Base-by-base conservation (phyloP, 1,284 basidiomycete genomes). In the Malassezia equina region DNA sequence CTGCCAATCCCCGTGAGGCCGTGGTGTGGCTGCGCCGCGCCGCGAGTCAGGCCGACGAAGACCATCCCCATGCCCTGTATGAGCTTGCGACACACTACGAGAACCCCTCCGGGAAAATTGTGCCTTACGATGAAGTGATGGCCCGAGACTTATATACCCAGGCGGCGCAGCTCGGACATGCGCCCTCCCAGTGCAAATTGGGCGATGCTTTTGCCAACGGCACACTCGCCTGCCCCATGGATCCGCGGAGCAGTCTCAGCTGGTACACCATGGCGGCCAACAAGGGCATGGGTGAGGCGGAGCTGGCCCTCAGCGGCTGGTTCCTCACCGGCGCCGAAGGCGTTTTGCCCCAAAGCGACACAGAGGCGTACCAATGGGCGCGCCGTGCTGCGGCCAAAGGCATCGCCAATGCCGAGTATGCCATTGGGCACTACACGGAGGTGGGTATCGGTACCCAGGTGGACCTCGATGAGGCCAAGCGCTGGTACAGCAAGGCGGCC, bases 211-310 rank as follows among this genome's bases (percentile, higher is more conserved):
- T 88, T 76, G 94, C 98, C 76, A 95, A 91, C 71, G 94, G 94
- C 23, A 78, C 80, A 8, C 77, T 98, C 46, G 84, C 84, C 7
- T 98, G 91, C 74, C 86, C 88, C 0, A 85, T 95, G 45, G 93
- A 98, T 75, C 90, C 94, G 7, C 82, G 85, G 50, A 80, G 88
- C 54, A 90, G 86, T 45, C 96, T 99, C 65, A 90, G 88, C 3
- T 99, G 94, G 93, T 96, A 96, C 75, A 96, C 93, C 23, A 90
- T 88, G 69, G 93, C 94, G 8, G 91, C 93, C 17, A 89, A 93
- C 77, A 90, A 90, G 75, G 91, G 90, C 6, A 86, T 93, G 73
- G 80, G 88, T 1, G 90, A 96, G 75, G 89, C 90, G 2, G 94
- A 98, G 77, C 80, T 99, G 47, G 91, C 93, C 13, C 77, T 98